Conservation (phyloP, 371 early-diverging fungal species). For the Mortierella sp. region DNA sequence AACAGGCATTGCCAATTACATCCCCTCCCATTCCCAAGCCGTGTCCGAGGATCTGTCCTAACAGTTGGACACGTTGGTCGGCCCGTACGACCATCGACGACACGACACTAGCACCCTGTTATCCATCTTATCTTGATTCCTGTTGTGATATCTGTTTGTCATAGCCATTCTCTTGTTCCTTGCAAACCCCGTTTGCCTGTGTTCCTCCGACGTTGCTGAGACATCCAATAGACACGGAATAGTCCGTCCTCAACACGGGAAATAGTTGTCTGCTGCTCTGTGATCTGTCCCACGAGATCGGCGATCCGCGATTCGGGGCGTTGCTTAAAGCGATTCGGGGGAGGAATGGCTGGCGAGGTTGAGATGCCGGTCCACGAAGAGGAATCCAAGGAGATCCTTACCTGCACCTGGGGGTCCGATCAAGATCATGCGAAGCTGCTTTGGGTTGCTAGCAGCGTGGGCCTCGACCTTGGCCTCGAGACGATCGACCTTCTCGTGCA, state of each 20-base stretch:
- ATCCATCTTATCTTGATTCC: too few species aligned
- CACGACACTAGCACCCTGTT: too few species aligned
- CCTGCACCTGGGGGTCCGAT: slow-evolving; percentile 99
- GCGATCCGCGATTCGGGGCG: background rate
- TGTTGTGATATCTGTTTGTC: too few species aligned
- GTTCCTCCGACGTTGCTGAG: too few species aligned
- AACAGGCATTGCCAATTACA: background rate
- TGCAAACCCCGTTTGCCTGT: too few species aligned
- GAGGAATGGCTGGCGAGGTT: background rate
- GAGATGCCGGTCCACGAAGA: too few species aligned
- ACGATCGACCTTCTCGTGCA: slow-evolving; percentile 55
- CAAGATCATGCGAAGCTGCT: slow-evolving; percentile 88
- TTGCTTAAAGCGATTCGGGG: background rate
- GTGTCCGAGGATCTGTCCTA: too few species aligned
- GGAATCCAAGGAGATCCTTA: slow-evolving; percentile 44
- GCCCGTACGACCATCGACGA: too few species aligned
- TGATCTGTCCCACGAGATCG: background rate
- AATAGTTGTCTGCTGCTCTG: background rate
- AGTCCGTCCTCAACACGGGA: background rate
- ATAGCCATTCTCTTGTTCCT: too few species aligned
- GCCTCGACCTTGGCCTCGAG: slow-evolving; percentile 51
- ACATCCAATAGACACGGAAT: too few species aligned
- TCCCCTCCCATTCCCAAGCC: too few species aligned
- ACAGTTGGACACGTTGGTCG: too few species aligned
- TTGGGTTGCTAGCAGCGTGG: slow-evolving; percentile 28